phyloP scores from a whole-genome alignment of 1,139 yeast genomes.

The Trichomonascaceae sp. region DNA sequence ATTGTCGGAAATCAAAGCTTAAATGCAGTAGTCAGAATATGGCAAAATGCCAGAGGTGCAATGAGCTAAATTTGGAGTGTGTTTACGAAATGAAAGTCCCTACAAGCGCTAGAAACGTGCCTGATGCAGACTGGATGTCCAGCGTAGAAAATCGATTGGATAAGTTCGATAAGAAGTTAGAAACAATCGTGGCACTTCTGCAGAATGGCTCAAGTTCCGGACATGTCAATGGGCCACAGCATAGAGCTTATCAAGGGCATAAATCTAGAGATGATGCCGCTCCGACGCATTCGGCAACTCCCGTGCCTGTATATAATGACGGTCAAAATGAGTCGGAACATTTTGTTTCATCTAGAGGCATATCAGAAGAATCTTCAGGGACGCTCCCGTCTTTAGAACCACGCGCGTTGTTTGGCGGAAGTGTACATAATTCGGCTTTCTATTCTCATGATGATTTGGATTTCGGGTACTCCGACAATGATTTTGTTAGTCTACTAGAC shows the following conservation, averaged over 20 bases:
- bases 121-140: constrained; percentile 36
- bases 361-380: not conserved
- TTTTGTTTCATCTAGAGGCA: not conserved
- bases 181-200: constrained; percentile 29
- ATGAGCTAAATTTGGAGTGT: constrained; percentile 48
- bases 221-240: not conserved
- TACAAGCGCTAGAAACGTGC: constrained; percentile 27
- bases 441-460: not conserved
- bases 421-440: not conserved
- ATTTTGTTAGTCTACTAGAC: not conserved
- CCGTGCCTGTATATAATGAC: not conserved
- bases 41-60: constrained; percentile 54
- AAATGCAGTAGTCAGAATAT: constrained; percentile 46
- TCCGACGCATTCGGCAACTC: not conserved
- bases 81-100: constrained; percentile 54
- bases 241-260: not conserved
- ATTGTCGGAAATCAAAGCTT: constrained; percentile 59
- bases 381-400: not conserved
- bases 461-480: not conserved
- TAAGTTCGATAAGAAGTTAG: constrained; percentile 43
- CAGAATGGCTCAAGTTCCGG: constrained; percentile 1
- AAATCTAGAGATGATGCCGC: not conserved
- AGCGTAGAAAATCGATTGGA: constrained; percentile 43
- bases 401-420: not conserved
- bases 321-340: not conserved